These are phyloP conservation scores for Westerdykella ornata DNA, from an alignment of 2,329 filamentous ascomycete species.

Conservation along the genomic window DNA sequence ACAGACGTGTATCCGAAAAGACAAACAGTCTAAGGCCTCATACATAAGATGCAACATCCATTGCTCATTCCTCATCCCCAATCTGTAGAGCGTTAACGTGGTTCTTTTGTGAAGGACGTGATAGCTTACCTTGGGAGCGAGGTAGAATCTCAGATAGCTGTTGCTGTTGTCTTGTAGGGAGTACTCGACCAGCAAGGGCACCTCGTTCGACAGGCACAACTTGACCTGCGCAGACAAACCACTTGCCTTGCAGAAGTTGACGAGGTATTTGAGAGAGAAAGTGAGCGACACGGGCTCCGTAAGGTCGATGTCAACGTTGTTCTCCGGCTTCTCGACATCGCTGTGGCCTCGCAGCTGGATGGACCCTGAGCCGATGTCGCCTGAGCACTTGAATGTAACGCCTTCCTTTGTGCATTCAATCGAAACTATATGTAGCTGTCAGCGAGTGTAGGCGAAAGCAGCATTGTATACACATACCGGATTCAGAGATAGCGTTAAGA, in stretches of 20 bases:
- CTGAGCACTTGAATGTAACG: slow-evolving; percentile 86
- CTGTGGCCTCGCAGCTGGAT: slow-evolving; percentile 86
- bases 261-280: slow-evolving; percentile 97
- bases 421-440: slow-evolving; percentile 55
- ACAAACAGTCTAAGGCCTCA: too few species aligned
- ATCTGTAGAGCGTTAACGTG: slow-evolving; percentile 51
- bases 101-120: slow-evolving; percentile 1
- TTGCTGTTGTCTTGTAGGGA: slow-evolving; percentile 69
- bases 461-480: slow-evolving; percentile 55
- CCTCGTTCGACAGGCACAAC: slow-evolving; percentile 91
- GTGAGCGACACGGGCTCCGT: slow-evolving; percentile 89
- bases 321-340: slow-evolving; percentile 80
- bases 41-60: background rate
- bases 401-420: slow-evolving; percentile 97
- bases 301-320: slow-evolving; percentile 82
- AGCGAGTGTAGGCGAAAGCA: slow-evolving; percentile 10
- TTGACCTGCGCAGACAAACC: slow-evolving; percentile 75
- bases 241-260: slow-evolving; percentile 99
- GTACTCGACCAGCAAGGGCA: slow-evolving; percentile 94
- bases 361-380: slow-evolving; percentile 92
- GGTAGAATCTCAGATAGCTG: slow-evolving; percentile 93
- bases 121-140: slow-evolving; percentile 82
- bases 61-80: slow-evolving; percentile 55
- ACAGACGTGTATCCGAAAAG: slow-evolving; percentile 2
- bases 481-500: slow-evolving; percentile 86